Percentiles rank a stretch among this genome's conserved stretches.
Evolutionary conservation across 345 rosid genomes (phyloP).

Genomic region (Acer campestre): DNA sequence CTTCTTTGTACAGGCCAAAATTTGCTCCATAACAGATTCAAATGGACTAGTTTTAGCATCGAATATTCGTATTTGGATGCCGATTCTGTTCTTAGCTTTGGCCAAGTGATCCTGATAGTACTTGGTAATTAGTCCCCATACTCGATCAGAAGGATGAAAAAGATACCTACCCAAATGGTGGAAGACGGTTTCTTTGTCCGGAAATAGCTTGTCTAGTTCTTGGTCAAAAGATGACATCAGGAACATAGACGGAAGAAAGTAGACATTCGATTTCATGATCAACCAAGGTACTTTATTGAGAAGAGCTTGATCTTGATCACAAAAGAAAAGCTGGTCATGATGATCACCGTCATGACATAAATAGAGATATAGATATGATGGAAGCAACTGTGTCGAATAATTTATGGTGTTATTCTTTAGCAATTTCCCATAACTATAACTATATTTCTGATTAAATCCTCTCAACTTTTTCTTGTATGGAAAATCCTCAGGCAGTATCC

Average conservation of each 20-base stretch:
- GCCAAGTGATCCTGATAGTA: conserved; percentile 15
- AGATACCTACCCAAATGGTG: conserved; percentile 26
- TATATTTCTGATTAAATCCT: conserved; percentile 6
- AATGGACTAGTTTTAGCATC: conserved; percentile 14
- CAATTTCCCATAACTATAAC: conserved; percentile 16
- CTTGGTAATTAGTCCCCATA: conserved; percentile 2
- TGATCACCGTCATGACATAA: conserved; percentile 15
- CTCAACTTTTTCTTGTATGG: conserved; percentile 3
- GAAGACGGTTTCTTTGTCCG: conserved; percentile 25
- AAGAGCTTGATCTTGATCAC: conserved; percentile 21
- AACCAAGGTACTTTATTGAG: conserved; percentile 18
- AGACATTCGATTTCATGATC: conserved; percentile 19
- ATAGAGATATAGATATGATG: conserved; percentile 12
- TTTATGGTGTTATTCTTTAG: background rate
- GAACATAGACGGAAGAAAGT: conserved; percentile 23
- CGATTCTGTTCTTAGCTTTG: conserved; percentile 11
- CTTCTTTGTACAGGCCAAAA: conserved; percentile 10
- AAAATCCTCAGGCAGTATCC: conserved; percentile 15
- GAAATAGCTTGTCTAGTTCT: conserved; percentile 19
- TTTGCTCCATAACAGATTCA: conserved; percentile 16
- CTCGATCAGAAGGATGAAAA: conserved; percentile 17
- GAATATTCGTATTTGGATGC: conserved; percentile 17
- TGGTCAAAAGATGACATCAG: conserved; percentile 16
- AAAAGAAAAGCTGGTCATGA: conserved; percentile 21
- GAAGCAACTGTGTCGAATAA: conserved; percentile 17